Conservation (phyloP, 148 eudicot genomes). For the Diospyros kaki region DNA sequence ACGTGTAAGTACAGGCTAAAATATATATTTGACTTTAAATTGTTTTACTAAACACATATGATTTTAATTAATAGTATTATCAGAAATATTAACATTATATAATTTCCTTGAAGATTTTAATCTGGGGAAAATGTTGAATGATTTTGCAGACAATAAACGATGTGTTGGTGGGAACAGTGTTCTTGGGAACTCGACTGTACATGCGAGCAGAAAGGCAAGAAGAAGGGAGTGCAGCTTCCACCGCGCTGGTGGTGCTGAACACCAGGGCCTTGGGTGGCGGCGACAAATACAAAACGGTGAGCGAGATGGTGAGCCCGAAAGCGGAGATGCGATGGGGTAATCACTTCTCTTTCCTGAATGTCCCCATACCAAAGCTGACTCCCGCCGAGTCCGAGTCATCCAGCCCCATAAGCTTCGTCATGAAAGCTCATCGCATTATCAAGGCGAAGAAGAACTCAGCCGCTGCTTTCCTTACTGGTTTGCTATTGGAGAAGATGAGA, state of each 20-base stretch:
- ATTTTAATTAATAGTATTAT: no score
- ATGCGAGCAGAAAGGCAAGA: slow-evolving; percentile 25
- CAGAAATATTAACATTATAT: no score
- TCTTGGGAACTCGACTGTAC: slow-evolving; percentile 34
- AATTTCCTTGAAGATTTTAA: no score
- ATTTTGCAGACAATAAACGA: slow-evolving; percentile 39
- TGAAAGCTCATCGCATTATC: slow-evolving; percentile 20
- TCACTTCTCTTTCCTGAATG: slow-evolving; percentile 30
- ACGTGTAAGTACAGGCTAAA: no score
- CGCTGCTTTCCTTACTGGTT: slow-evolving; percentile 3
- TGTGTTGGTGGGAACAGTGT: slow-evolving; percentile 34
- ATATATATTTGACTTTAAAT: no score
- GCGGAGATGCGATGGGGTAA: slow-evolving; percentile 48
- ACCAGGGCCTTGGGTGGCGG: slow-evolving; percentile 22
- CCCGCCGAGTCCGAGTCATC: background rate
- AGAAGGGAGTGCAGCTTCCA: slow-evolving; percentile 10
- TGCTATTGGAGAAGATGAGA: background rate
- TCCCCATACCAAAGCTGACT: slow-evolving; percentile 31
- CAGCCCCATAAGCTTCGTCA: slow-evolving; percentile 34
- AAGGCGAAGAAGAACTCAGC: slow-evolving; percentile 30
- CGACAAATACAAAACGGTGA: slow-evolving; percentile 31
- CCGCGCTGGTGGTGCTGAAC: slow-evolving; percentile 42
- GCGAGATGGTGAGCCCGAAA: slow-evolving; percentile 37
- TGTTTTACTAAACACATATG: no score
- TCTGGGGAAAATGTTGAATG: no score